A percentile compares a stretch with the other conserved stretches of the same genome.
Evolutionary conservation across 352 stramenopile species (phyloP).

Genomic region (Globisporangium solare): DNA sequence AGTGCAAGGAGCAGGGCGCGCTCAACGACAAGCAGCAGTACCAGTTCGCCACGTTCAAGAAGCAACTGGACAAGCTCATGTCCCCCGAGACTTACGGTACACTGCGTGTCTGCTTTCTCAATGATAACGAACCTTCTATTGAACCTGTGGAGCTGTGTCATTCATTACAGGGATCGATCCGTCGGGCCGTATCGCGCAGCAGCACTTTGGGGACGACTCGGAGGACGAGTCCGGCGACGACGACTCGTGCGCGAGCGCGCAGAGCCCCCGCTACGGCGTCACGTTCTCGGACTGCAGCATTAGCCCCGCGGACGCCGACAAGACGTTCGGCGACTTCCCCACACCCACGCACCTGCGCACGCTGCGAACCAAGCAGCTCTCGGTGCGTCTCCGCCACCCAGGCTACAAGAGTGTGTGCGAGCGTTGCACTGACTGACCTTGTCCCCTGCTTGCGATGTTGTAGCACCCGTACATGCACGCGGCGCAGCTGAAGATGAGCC

Average conservation of each 20-base stretch:
- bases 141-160: background rate
- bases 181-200: constrained; percentile 41
- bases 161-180: constrained; percentile 52
- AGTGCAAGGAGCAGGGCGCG: constrained; percentile 45
- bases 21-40: constrained; percentile 65
- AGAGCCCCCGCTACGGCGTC: constrained; percentile 41
- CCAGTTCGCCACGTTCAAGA: constrained; percentile 55
- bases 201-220: constrained; percentile 46
- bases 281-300: constrained; percentile 56
- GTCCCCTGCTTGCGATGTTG: background rate
- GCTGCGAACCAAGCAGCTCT: constrained; percentile 35
- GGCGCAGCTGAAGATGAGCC: constrained; percentile 9
- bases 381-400: constrained; percentile 21
- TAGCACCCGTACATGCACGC: constrained; percentile 11
- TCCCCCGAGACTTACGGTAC: constrained; percentile 54
- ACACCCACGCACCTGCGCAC: constrained; percentile 36
- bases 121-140: background rate
- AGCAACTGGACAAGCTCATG: constrained; percentile 63
- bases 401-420: background rate
- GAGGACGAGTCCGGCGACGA: constrained; percentile 50
- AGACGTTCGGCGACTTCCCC: constrained; percentile 44
- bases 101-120: background rate
- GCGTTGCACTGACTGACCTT: background rate
- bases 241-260: constrained; percentile 32
- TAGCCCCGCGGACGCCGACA: constrained; percentile 35